Evolutionary conservation across 2,329 filamentous ascomycete genomes (phyloP).

Genomic region (Colletotrichum echinochloae): DNA sequence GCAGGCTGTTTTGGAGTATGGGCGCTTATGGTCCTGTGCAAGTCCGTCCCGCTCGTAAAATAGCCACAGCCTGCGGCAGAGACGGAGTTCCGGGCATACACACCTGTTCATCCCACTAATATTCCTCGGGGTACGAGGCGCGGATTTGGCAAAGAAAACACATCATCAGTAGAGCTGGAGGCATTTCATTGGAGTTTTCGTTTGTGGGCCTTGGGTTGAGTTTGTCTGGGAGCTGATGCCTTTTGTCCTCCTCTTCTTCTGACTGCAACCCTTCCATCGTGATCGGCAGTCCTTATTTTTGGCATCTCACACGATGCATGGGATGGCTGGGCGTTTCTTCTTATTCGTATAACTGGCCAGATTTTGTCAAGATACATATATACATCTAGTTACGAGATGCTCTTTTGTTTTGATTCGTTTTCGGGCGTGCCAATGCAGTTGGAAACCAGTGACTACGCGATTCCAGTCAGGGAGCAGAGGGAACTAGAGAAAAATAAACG

Average conservation of each 20-base stretch:
- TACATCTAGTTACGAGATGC: not conserved
- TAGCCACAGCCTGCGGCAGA: not conserved
- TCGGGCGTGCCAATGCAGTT: not conserved
- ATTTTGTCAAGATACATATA: not conserved
- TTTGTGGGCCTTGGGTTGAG: not conserved
- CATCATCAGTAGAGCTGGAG: not conserved
- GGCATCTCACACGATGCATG: not conserved
- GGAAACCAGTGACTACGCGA: not conserved
- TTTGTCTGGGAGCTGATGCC: slow-evolving; percentile 7
- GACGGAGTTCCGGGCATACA: slow-evolving; percentile 3
- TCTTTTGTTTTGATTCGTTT: no score
- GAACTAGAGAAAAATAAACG: no score
- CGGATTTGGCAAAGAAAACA: not conserved
- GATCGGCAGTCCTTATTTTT: not conserved
- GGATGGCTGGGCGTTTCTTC: not conserved
- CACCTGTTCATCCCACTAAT: not conserved
- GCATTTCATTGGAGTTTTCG: slow-evolving; percentile 14
- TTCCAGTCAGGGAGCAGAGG: not conserved
- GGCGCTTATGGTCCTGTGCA: not conserved
- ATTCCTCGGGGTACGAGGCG: not conserved
- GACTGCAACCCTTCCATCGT: not conserved
- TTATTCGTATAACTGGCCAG: not conserved
- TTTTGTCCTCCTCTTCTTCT: not conserved
- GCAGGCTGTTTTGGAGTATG: not conserved
- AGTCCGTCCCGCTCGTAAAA: not conserved